Base-by-base conservation (phyloP, 164 flowering plant genomes). In the Annona cherimola region DNA sequence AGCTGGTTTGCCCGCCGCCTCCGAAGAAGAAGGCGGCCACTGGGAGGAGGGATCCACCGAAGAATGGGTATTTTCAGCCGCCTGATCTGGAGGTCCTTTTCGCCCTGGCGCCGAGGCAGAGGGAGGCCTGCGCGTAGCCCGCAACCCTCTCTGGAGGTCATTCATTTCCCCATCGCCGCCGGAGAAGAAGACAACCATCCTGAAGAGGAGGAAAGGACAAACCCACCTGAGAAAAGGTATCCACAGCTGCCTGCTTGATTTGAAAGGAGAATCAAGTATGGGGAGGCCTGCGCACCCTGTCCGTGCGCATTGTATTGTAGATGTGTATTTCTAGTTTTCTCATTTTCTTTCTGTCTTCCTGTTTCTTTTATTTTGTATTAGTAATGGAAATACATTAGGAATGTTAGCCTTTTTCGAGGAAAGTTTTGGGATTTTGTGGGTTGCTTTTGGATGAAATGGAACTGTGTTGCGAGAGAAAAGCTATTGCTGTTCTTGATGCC, bases 61-160 rank as follows among this genome's bases (percentile, higher is more conserved):
- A 82, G 75, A 72, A 79, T 39, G 91, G 88, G 11, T 88, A 81
- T 54, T 88, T 86, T 45, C 81, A 82, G 54, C 83, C 91, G 5
- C 88, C 86, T 4, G 89, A 88, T 76, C 81, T 88, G 0, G 88
- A 88, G 16, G 11, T 64, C 18, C 40, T 64, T 44, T 64, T 64
- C 45, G 18, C 19, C n/a, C 4, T 64, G 67, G 67, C 14, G 19
- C 42, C 44, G 3, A 64, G 67, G 45, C 67, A 18, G 18, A 14
- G 67, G 41, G 45, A 50, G 18, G 57, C 57, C 9, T 50, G 57
- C 14, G 57, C 57, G 57, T 50, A 50, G 57, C 35, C 35, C 35
- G 35, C 35, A 26, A 26, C 1, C 35, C 35, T 26, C 35, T 26
- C 35, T 26, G 35, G 35, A 26, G 35, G 35, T 26, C 35, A 26